phyloP scores from a whole-genome alignment of 306 rosid species.

The Abrus pulchellus region DNA sequence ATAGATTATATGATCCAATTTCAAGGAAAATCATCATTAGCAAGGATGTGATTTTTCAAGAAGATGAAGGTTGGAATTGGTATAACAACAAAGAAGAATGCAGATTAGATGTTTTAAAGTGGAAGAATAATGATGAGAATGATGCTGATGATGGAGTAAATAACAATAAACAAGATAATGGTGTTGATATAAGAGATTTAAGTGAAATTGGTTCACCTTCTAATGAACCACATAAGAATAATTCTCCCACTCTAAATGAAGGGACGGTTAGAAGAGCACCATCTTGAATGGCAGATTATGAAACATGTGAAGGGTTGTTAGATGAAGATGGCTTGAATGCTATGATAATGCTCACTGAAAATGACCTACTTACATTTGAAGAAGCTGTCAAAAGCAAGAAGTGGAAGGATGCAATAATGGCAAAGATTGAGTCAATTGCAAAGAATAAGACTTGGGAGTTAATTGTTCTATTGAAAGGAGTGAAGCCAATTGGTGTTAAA shows the following conservation, averaged over 20 bases:
- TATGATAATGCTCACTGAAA: not conserved
- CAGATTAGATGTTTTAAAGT: not conserved
- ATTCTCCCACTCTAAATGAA: not conserved
- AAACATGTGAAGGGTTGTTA: not conserved
- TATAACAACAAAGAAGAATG: not conserved
- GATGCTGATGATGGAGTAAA: not conserved
- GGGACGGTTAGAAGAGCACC: not conserved
- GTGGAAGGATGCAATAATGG: not conserved
- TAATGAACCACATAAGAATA: too few species aligned
- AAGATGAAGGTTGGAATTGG: not conserved
- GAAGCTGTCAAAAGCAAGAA: not conserved
- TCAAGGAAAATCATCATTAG: not conserved
- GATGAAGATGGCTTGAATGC: not conserved
- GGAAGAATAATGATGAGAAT: not conserved
- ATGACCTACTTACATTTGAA: not conserved
- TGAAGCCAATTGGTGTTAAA: not conserved
- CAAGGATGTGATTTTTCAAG: not conserved
- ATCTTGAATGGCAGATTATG: not conserved
- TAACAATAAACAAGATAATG: not conserved
- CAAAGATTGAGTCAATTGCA: not conserved
- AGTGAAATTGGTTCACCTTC: too few species aligned
- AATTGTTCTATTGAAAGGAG: not conserved
- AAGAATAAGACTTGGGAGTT: not conserved
- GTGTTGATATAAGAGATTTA: too few species aligned
- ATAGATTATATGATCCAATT: not conserved